phyloP scores from a whole-genome alignment of 257 asterid genomes.

The Henckelia pumila region DNA sequence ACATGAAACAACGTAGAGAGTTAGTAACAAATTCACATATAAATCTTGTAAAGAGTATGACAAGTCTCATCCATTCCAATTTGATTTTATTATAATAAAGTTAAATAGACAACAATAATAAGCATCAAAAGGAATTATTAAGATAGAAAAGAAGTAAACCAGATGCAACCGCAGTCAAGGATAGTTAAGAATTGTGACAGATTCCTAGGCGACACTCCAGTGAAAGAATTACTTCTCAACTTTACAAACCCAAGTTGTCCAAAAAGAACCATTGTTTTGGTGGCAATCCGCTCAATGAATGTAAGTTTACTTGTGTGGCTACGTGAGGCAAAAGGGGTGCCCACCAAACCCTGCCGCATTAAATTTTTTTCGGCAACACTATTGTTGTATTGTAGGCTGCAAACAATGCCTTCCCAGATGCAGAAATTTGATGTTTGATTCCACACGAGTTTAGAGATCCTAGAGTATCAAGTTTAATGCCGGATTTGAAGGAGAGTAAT shows the following conservation, averaged over 20 bases:
- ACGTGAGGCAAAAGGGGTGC: slow-evolving; percentile 33
- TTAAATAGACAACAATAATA: too few relatives aligned
- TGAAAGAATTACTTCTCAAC: slow-evolving; percentile 30
- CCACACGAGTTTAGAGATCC: slow-evolving; percentile 28
- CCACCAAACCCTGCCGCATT: slow-evolving; percentile 26
- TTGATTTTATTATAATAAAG: too few relatives aligned
- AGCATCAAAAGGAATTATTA: too few relatives aligned
- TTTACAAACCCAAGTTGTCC: slow-evolving; percentile 18
- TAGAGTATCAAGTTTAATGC: slow-evolving; percentile 8
- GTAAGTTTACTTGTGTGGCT: slow-evolving; percentile 40
- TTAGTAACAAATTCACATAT: too few relatives aligned
- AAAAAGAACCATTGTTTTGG: slow-evolving; percentile 29
- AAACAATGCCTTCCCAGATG: slow-evolving; percentile 31
- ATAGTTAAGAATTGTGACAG: slow-evolving; percentile 28
- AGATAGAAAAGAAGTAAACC: slow-evolving; percentile 25
- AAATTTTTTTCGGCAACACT: slow-evolving; percentile 27
- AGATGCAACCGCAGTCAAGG: too few relatives aligned
- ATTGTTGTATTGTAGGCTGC: slow-evolving; percentile 23
- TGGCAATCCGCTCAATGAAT: slow-evolving; percentile 26
- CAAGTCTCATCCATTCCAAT: too few relatives aligned
- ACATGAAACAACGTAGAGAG: too few relatives aligned
- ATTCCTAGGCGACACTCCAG: slow-evolving; percentile 34
- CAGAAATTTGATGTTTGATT: slow-evolving; percentile 23
- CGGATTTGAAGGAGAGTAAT: slow-evolving; percentile 16
- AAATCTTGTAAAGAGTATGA: too few relatives aligned